Evolutionary conservation across 768 basidiomycete genomes (phyloP), one percentile per base, ranked within the genome.

Genomic region (Collybia sordida): DNA sequence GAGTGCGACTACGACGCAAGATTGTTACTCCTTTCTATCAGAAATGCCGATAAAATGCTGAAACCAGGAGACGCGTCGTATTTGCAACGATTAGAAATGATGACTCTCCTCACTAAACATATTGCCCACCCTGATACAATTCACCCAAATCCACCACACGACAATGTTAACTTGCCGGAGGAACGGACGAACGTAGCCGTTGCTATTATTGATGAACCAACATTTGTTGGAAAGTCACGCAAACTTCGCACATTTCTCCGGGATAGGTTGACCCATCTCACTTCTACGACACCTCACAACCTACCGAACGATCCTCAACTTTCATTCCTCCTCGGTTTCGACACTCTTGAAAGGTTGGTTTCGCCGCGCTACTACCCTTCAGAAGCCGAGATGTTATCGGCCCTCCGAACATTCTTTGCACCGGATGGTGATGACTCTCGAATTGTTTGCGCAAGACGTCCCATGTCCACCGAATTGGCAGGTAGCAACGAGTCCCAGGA

Each of bases 41-140:
- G 85, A 47, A 96, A 98, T 58, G 91, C 83, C 4, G 93, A 98
- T 68, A 98, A 98, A 68, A 58, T 69, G 4, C 70, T 88, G 39
- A 82, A 83, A 57, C 67, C 81, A 0, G 78, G 81, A 0, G 92
- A 93, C 64, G 88, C 90, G 19, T 82, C 85, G 0, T 79, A 83
- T 50, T 59, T 74, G n/a, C 89, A 94, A 60, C 83, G 94, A 21
- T 66, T 94, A 23, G 85, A 91, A 59, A 96, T 96, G 93, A 93
- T 96, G 83, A 58, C 66, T 27, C 74, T 83, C n/a, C 72, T 93
- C 21, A 78, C 86, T 1, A 58, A 74, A 28, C 76, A 82, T 50
- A 61, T 83, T 41, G 54, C 50, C 25, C 42, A 35, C 23, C 25
- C 54, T 56, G 44, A 43, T 41, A 27, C 38, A 49, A 24, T 24